These are phyloP conservation scores for Symbiodinium pilosum DNA, from an alignment of 73 alveolate genomes.

Conservation along the genomic window DNA sequence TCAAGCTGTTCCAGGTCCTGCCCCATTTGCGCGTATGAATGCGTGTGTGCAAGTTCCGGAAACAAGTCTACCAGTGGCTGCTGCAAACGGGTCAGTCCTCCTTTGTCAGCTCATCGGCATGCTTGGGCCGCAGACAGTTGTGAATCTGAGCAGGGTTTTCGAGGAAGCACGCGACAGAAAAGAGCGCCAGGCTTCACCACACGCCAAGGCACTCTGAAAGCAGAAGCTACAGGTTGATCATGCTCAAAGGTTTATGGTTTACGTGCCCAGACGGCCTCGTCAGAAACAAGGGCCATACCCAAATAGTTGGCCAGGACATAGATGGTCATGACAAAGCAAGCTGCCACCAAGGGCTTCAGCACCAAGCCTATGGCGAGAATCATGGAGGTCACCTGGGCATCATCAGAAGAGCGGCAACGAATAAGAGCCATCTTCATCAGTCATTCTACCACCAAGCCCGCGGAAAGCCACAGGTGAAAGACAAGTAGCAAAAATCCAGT, in stretches of 20 bases:
- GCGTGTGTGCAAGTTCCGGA: neutral
- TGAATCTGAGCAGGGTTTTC: neutral
- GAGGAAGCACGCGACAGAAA: too few species aligned
- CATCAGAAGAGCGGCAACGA: too few species aligned
- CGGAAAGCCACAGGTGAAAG: neutral
- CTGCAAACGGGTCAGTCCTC: neutral
- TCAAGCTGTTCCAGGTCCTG: neutral
- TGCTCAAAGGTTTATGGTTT: too few species aligned
- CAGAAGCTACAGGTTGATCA: too few species aligned
- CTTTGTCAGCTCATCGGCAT: neutral
- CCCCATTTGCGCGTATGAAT: neutral
- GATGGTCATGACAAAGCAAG: neutral
- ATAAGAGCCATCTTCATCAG: neutral
- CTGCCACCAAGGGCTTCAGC: neutral
- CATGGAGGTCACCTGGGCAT: neutral
- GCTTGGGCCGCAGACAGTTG: neutral
- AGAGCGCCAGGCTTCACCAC: too few species aligned
- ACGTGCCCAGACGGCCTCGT: neutral
- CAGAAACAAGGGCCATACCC: conserved; percentile 19
- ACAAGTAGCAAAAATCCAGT: neutral
- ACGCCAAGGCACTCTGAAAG: too few species aligned
- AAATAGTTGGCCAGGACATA: neutral
- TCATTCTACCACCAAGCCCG: neutral
- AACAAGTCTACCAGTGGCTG: too few species aligned
- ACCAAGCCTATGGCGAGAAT: neutral